A percentile compares a stretch with the other conserved stretches of the same genome.
Evolutionary conservation across 345 rosid species (phyloP).

Genomic region (Ailanthus altissimus): DNA sequence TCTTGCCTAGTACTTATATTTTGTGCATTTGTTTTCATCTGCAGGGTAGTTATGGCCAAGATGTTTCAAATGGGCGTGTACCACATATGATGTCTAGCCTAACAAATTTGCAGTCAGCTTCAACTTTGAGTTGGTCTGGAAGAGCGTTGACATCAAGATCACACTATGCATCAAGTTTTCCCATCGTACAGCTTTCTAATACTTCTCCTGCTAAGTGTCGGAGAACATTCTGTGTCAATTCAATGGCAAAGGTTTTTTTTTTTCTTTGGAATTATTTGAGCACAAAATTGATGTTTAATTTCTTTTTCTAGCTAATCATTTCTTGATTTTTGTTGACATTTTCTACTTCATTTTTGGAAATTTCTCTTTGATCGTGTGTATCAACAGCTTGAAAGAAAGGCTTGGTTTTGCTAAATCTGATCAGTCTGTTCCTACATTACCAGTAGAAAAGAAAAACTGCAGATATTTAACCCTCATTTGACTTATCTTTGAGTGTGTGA

Average conservation of each 20-base stretch:
- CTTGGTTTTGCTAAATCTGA: too few relatives aligned
- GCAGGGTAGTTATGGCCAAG: conserved; percentile 39
- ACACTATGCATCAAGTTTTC: conserved; percentile 46
- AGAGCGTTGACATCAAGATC: conserved; percentile 46
- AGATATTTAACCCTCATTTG: too few relatives aligned
- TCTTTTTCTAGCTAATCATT: neutral
- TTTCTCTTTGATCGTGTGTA: too few relatives aligned
- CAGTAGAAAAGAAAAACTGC: too few relatives aligned
- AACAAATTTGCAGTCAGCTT: conserved; percentile 27
- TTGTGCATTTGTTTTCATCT: neutral
- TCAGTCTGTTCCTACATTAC: too few relatives aligned
- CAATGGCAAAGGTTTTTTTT: conserved; percentile 54
- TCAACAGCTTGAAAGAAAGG: too few relatives aligned
- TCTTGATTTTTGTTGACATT: too few relatives aligned
- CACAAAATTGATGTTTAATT: neutral
- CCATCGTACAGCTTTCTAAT: conserved; percentile 38
- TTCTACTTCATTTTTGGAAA: too few relatives aligned
- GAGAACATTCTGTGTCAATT: conserved; percentile 48
- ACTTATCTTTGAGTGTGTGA: too few relatives aligned
- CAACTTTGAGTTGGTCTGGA: conserved; percentile 29
- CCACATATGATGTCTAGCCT: conserved; percentile 26
- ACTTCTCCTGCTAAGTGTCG: conserved; percentile 35
- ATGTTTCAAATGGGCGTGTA: conserved; percentile 27
- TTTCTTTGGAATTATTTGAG: neutral
- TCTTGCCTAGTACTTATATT: neutral